Percentiles rank a stretch among this genome's conserved stretches.
phyloP scores from a whole-genome alignment of 1,284 basidiomycete species.

The Vanrija pseudolonga region DNA sequence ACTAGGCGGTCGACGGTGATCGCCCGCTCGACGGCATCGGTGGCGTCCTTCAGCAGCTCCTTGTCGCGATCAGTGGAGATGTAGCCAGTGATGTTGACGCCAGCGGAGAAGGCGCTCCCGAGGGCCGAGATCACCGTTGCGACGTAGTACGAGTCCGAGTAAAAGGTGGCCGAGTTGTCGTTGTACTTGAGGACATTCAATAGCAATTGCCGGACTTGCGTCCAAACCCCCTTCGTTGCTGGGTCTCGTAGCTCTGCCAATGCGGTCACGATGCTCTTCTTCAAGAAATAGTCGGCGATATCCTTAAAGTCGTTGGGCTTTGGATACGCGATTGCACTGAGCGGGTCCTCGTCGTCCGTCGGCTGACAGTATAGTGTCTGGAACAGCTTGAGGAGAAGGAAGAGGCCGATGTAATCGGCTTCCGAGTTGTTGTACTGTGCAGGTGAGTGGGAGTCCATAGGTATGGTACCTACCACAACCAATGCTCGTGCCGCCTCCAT shows the following conservation, averaged over 20 bases:
- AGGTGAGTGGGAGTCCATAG: background rate
- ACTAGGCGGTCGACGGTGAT: constrained; percentile 93
- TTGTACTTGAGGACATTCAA: constrained; percentile 89
- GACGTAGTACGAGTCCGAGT: constrained; percentile 87
- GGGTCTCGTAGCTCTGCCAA: constrained; percentile 38
- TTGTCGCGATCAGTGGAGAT: constrained; percentile 12
- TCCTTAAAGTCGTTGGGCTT: constrained; percentile 92
- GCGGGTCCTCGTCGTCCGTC: constrained; percentile 74
- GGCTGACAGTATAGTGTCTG: constrained; percentile 84
- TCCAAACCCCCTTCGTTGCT: constrained; percentile 54
- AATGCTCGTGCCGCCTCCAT: constrained; percentile 89
- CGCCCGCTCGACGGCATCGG: constrained; percentile 81
- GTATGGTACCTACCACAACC: constrained; percentile 61
- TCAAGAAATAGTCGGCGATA: constrained; percentile 87
- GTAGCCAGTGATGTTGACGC: constrained; percentile 18
- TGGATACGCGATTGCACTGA: constrained; percentile 78
- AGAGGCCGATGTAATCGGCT: constrained; percentile 66
- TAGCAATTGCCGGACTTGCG: constrained; percentile 83
- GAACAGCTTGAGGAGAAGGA: constrained; percentile 94
- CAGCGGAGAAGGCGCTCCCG: constrained; percentile 51
- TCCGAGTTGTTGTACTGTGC: constrained; percentile 37
- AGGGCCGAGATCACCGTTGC: constrained; percentile 80
- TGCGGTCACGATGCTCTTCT: constrained; percentile 56
- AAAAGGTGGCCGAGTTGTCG: constrained; percentile 90
- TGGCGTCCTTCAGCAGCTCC: constrained; percentile 63